Percentiles rank a stretch among this genome's conserved stretches.
These are phyloP conservation scores for Alternaria arborescens DNA, from an alignment of 2,329 filamentous ascomycete species.

Conservation along the genomic window DNA sequence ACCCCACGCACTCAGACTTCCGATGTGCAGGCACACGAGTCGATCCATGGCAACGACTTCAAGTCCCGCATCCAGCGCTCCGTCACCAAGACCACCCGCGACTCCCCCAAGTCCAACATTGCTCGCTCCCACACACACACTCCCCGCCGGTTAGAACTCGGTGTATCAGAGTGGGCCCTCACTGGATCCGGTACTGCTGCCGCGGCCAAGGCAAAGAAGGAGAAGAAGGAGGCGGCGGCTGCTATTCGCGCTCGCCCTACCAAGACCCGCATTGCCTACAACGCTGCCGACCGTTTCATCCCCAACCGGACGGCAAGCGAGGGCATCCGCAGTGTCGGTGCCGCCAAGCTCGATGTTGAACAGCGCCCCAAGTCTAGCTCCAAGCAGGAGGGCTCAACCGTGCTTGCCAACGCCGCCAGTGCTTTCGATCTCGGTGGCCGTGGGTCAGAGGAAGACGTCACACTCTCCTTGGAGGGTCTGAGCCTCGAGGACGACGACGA, in stretches of 20 bases:
- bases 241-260: constrained; percentile 44
- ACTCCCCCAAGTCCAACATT: constrained; percentile 98
- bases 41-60: constrained; percentile 76
- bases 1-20: constrained; percentile 60
- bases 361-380: constrained; percentile 73
- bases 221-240: constrained; percentile 42
- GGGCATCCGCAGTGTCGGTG: constrained; percentile 80
- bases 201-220: constrained; percentile 51
- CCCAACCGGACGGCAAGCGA: constrained; percentile 92
- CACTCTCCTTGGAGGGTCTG: constrained; percentile 78
- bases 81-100: constrained; percentile 71
- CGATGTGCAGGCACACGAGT: constrained; percentile 67
- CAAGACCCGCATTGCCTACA: constrained; percentile 60
- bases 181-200: constrained; percentile 74
- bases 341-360: constrained; percentile 77
- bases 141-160: constrained; percentile 87
- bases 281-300: constrained; percentile 91
- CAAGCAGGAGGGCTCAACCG: constrained; percentile 73
- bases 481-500: constrained; percentile 77
- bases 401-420: constrained; percentile 77
- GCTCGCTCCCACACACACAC: constrained; percentile 70
- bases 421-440: constrained; percentile 70
- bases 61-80: constrained; percentile 80
- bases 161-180: constrained; percentile 90
- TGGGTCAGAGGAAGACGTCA: constrained; percentile 74